phyloP scores from a whole-genome alignment of 192 early-diverging fungal species.

The Phycomyces nitens region DNA sequence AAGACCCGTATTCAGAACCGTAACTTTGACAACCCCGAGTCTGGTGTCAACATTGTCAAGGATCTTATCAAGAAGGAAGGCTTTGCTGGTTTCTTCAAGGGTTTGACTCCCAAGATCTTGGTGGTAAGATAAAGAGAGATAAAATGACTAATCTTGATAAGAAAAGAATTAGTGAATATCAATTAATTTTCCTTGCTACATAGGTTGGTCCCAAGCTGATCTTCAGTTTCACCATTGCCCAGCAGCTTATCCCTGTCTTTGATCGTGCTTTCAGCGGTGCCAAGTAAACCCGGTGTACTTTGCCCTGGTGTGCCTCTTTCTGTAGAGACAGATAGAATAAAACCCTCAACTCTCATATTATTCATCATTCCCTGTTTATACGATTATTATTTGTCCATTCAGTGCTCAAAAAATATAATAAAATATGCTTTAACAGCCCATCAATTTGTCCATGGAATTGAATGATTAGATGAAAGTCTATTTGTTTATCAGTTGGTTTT shows the following conservation, averaged over 20 bases:
- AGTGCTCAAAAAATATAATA: too few relatives aligned
- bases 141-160: neutral
- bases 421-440: too few relatives aligned
- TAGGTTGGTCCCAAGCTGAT: constrained; percentile 90
- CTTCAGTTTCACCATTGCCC: constrained; percentile 95
- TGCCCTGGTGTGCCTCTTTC: too few relatives aligned
- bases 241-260: constrained; percentile 87
- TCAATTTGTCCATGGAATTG: too few relatives aligned
- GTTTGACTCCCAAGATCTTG: constrained; percentile 79
- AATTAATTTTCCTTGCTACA: constrained; percentile 22
- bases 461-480: too few relatives aligned
- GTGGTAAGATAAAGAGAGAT: constrained; percentile 44
- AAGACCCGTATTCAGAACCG: constrained; percentile 98
- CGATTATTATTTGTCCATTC: too few relatives aligned
- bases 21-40: constrained; percentile 83
- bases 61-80: constrained; percentile 94
- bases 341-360: too few relatives aligned
- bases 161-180: neutral
- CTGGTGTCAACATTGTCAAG: constrained; percentile 81
- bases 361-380: too few relatives aligned
- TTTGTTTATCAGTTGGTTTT: too few relatives aligned
- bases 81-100: constrained; percentile 94
- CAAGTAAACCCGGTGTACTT: constrained; percentile 3
- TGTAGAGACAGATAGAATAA: too few relatives aligned
- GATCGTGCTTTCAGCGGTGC: constrained; percentile 46